Conservation (phyloP, 208 protist genomes). For the Leishmania amazonensis region DNA sequence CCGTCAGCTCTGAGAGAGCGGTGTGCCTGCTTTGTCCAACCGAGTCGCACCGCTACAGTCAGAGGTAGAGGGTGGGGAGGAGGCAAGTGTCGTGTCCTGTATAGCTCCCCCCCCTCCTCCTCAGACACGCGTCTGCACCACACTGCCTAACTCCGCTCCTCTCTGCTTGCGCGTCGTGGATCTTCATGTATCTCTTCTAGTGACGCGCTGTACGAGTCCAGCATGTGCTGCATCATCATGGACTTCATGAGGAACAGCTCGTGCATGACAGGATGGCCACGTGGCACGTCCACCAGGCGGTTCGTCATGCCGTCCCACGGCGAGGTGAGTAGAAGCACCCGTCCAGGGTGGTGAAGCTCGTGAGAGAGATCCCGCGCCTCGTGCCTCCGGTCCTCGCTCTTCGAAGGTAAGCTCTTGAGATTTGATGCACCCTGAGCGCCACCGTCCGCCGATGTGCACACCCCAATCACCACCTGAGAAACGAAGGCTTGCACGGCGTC, state of each 20-base stretch:
- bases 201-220: conserved; percentile 45
- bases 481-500: neutral
- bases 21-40: neutral
- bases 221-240: conserved; percentile 54
- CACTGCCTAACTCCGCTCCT: neutral
- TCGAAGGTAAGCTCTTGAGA: neutral
- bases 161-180: neutral
- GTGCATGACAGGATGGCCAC: conserved; percentile 56
- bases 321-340: conserved; percentile 57
- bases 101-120: neutral
- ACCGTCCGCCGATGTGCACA: neutral
- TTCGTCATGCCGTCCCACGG: conserved; percentile 40
- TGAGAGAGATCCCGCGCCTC: conserved; percentile 33
- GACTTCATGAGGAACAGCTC: conserved; percentile 51
- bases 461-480: neutral
- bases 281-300: conserved; percentile 60
- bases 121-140: neutral
- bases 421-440: neutral
- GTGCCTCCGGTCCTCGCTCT: neutral
- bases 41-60: neutral
- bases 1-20: neutral
- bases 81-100: neutral
- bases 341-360: conserved; percentile 65
- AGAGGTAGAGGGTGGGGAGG: neutral
- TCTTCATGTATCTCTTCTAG: conserved; percentile 8